A percentile compares a stretch with the other conserved stretches of the same genome.
These are phyloP conservation scores for Monoraphidium neglectum DNA, from an alignment of 139 green algal species.

Conservation along the genomic window DNA sequence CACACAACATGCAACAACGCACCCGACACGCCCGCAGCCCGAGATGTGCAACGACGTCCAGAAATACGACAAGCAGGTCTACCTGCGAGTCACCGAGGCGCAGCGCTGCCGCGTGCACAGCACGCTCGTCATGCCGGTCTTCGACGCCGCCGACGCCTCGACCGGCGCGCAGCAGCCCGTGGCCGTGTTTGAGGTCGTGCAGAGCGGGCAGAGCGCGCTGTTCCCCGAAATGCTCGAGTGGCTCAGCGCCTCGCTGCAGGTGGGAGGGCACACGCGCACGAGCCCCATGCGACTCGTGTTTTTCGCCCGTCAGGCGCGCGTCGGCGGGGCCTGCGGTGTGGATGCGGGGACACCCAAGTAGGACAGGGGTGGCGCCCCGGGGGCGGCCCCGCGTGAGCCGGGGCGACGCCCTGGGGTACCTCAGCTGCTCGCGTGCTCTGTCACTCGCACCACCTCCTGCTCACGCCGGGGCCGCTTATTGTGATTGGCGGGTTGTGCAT, in stretches of 20 bases:
- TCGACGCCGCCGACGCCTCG: conserved; percentile 10
- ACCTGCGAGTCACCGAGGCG: conserved; percentile 77
- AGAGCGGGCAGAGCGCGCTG: conserved; percentile 62
- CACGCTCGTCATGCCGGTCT: conserved; percentile 75
- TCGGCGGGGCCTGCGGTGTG: too few species aligned
- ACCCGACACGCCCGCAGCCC: conserved; percentile 45
- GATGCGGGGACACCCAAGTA: too few species aligned
- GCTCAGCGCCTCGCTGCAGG: conserved; percentile 47
- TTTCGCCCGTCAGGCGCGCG: too few species aligned
- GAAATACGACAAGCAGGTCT: conserved; percentile 79
- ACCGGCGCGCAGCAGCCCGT: conserved; percentile 32
- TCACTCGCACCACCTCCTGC: too few species aligned
- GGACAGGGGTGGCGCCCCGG: too few species aligned
- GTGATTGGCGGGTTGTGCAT: too few species aligned
- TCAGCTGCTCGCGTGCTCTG: too few species aligned
- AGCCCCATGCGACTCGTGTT: too few species aligned
- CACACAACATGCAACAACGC: neutral
- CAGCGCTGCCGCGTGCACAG: conserved; percentile 79
- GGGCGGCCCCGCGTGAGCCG: too few species aligned
- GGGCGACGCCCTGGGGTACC: too few species aligned
- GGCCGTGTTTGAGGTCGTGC: conserved; percentile 80
- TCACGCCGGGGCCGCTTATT: too few species aligned
- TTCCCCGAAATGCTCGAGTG: conserved; percentile 64
- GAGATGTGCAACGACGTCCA: conserved; percentile 84
- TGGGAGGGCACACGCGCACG: conserved; percentile 1